Conservation (phyloP, 2,329 filamentous ascomycete genomes). For the Didymella pomorum region DNA sequence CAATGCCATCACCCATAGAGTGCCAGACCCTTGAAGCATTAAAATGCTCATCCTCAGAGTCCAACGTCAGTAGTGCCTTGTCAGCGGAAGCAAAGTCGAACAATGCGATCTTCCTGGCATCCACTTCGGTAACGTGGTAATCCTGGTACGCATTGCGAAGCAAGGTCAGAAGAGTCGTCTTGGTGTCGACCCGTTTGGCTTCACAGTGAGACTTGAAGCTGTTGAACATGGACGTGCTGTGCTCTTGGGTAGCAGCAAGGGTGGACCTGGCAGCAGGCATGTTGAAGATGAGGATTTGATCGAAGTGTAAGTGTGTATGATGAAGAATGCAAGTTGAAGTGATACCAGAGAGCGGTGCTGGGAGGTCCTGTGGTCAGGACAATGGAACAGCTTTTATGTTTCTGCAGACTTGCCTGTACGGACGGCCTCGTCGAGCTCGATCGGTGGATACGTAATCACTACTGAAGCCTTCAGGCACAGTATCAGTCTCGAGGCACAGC, state of each 20-base stretch:
- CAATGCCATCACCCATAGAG: slow-evolving; percentile 34
- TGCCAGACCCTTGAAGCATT: slow-evolving; percentile 30
- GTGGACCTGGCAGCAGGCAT: slow-evolving; percentile 13
- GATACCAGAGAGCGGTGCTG: too few relatives aligned
- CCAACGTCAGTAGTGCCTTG: slow-evolving; percentile 27
- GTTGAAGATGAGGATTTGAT: neutral
- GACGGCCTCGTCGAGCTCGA: too few relatives aligned
- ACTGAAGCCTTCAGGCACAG: too few relatives aligned
- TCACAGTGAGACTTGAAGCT: slow-evolving; percentile 32
- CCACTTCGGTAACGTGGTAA: slow-evolving; percentile 39
- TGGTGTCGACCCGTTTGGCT: slow-evolving; percentile 35
- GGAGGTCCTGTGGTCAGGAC: too few relatives aligned
- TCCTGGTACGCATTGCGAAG: slow-evolving; percentile 33
- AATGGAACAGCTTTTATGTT: too few relatives aligned
- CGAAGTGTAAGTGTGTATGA: too few relatives aligned
- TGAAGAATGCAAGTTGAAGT: too few relatives aligned
- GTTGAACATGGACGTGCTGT: slow-evolving; percentile 5
- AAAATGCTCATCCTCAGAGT: slow-evolving; percentile 31
- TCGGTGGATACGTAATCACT: too few relatives aligned
- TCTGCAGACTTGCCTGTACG: too few relatives aligned
- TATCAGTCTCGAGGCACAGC: too few relatives aligned
- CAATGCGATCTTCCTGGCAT: slow-evolving; percentile 23
- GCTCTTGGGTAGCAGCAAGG: slow-evolving; percentile 14
- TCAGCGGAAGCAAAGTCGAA: slow-evolving; percentile 35
- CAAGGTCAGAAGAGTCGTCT: slow-evolving; percentile 24